phyloP scores from a whole-genome alignment of 371 early-diverging fungal genomes.

The Apophysomyces ossiformis region DNA sequence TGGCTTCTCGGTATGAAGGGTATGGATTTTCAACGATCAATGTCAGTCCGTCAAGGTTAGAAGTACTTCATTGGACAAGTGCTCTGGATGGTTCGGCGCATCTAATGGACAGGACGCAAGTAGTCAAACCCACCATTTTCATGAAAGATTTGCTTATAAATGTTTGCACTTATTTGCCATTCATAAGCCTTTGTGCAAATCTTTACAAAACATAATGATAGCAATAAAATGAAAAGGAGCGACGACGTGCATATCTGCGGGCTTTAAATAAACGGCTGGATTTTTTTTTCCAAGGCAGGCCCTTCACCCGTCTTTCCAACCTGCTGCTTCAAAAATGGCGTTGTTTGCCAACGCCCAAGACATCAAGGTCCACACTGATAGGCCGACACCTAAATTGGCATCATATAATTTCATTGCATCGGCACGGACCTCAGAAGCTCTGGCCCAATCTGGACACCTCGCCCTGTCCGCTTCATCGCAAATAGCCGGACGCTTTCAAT shows the following conservation, averaged over 20 bases:
- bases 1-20: conserved; percentile 27
- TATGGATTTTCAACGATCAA: conserved; percentile 33
- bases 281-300: neutral
- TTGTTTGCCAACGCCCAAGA: conserved; percentile 45
- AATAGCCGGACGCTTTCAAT: conserved; percentile 65
- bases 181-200: neutral
- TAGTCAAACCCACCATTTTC: neutral
- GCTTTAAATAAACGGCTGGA: neutral
- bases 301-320: neutral
- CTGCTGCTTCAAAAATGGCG: conserved; percentile 29
- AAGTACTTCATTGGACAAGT: conserved; percentile 29
- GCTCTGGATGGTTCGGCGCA: conserved; percentile 16
- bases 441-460: conserved; percentile 52
- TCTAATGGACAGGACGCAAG: neutral
- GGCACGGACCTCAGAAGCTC: conserved; percentile 38
- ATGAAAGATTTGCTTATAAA: neutral
- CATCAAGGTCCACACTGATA: conserved; percentile 24
- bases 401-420: conserved; percentile 53
- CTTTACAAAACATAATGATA: too few relatives aligned
- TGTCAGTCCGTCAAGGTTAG: conserved; percentile 21
- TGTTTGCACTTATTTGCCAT: neutral
- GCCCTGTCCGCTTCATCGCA: conserved; percentile 60
- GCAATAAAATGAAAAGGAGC: neutral
- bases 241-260: neutral
- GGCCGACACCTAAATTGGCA: conserved; percentile 38